Evolutionary conservation across 345 rosid species (phyloP).

Genomic region (Balakata baccata): DNA sequence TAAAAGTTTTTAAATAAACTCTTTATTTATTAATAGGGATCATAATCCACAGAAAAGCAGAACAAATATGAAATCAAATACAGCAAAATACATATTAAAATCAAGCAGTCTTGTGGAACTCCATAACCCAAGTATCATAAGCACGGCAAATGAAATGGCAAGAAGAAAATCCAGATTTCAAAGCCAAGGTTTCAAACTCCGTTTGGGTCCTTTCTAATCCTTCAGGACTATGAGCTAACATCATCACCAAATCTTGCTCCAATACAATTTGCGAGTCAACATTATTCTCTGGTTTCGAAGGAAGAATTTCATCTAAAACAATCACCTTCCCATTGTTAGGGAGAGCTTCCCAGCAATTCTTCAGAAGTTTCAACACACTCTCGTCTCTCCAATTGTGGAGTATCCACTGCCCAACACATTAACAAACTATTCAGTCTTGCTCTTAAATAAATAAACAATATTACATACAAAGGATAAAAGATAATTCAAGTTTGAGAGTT

Average conservation of each 20-base stretch:
- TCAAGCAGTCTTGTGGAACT: constrained; percentile 15
- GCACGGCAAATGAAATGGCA: constrained; percentile 21
- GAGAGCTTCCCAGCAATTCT: constrained; percentile 44
- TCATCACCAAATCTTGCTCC: constrained; percentile 42
- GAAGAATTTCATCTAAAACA: constrained; percentile 36
- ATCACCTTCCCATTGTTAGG: constrained; percentile 43
- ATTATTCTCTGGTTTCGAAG: constrained; percentile 23
- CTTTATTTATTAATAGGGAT: no score
- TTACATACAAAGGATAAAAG: no score
- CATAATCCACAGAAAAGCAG: no score
- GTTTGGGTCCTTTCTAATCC: constrained; percentile 44
- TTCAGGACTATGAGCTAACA: constrained; percentile 31
- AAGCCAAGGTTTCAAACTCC: constrained; percentile 45
- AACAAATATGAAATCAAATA: no score
- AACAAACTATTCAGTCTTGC: not conserved
- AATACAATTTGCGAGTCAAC: constrained; percentile 36
- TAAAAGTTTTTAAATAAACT: no score
- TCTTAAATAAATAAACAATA: not conserved
- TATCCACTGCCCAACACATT: constrained; percentile 30
- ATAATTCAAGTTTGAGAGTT: no score
- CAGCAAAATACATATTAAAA: not conserved
- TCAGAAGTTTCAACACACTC: constrained; percentile 39
- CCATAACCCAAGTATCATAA: constrained; percentile 27
- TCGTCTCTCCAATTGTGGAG: constrained; percentile 45
- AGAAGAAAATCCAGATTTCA: constrained; percentile 35